Evolutionary conservation across 2,329 filamentous ascomycete species (phyloP).

Genomic region (Aspergillus latus): DNA sequence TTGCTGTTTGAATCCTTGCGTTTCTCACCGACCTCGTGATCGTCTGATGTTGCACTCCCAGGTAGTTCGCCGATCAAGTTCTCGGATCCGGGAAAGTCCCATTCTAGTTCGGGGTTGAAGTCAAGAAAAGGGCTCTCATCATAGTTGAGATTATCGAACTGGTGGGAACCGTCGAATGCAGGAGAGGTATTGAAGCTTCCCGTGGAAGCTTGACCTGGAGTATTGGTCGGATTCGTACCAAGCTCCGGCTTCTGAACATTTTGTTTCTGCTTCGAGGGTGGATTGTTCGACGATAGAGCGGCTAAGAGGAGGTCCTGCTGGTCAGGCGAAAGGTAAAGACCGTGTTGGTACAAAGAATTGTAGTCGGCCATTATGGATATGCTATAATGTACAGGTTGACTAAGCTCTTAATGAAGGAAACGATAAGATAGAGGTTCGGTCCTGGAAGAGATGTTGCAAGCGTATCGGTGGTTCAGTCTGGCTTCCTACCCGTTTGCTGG

Average conservation of each 20-base stretch:
- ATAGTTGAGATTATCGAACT: slow-evolving; percentile 52
- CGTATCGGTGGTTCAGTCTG: slow-evolving; percentile 21
- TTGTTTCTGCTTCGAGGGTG: slow-evolving; percentile 34
- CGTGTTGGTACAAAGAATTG: slow-evolving; percentile 47
- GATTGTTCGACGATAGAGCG: slow-evolving; percentile 70
- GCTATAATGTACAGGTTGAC: background rate
- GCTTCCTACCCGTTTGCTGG: slow-evolving; percentile 37
- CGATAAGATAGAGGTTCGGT: background rate
- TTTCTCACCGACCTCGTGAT: slow-evolving; percentile 61
- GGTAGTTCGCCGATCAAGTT: slow-evolving; percentile 77
- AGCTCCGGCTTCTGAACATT: slow-evolving; percentile 21
- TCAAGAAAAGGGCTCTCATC: slow-evolving; percentile 82
- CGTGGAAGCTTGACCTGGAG: slow-evolving; percentile 46
- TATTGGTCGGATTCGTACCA: slow-evolving; percentile 27
- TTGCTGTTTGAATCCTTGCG: slow-evolving; percentile 60
- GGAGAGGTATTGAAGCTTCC: slow-evolving; percentile 39
- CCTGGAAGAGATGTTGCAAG: background rate
- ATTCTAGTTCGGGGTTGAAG: slow-evolving; percentile 77
- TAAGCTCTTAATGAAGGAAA: background rate
- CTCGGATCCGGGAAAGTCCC: slow-evolving; percentile 62
- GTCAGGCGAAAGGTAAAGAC: slow-evolving; percentile 70
- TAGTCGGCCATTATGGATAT: slow-evolving; percentile 37
- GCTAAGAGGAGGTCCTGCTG: slow-evolving; percentile 75
- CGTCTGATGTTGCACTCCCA: slow-evolving; percentile 39
- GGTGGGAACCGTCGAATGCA: slow-evolving; percentile 35